phyloP scores from a whole-genome alignment of 1,284 basidiomycete species.

The Cryptococcus sp. region DNA sequence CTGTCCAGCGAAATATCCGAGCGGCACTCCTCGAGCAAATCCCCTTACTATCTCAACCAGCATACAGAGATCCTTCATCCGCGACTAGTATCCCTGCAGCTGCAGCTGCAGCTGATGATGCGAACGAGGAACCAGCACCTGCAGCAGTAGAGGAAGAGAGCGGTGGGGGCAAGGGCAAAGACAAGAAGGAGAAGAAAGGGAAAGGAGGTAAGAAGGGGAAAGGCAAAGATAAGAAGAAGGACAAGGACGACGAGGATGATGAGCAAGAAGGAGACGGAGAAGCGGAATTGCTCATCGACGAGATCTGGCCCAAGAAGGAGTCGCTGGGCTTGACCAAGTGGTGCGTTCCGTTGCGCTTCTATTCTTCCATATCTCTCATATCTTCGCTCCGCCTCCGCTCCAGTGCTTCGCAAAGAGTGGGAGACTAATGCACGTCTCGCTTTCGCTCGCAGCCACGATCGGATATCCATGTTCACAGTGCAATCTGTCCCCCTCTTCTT shows the following conservation, averaged over 20 bases:
- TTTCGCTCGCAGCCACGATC: constrained; percentile 72
- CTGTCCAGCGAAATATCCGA: constrained; percentile 87
- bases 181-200: constrained; percentile 35
- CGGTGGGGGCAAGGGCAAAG: constrained; percentile 17
- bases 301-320: constrained; percentile 99
- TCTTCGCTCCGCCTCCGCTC: not conserved
- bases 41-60: constrained; percentile 61
- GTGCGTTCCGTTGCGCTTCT: constrained; percentile 59
- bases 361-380: not conserved
- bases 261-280: constrained; percentile 58
- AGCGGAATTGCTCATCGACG: constrained; percentile 72
- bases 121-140: not conserved
- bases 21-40: constrained; percentile 78
- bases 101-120: not conserved
- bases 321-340: constrained; percentile 89
- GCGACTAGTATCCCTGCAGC: constrained; percentile 8
- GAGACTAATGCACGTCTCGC: not conserved
- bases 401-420: not conserved
- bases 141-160: constrained; percentile 18
- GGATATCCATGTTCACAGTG: constrained; percentile 88
- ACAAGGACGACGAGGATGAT: constrained; percentile 32
- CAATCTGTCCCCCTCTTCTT: constrained; percentile 88
- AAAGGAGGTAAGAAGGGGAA: constrained; percentile 48
- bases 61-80: constrained; percentile 30
- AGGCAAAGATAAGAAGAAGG: constrained; percentile 29